These are phyloP conservation scores for Phytophthora pini DNA, from an alignment of 352 stramenopile species.

Conservation along the genomic window DNA sequence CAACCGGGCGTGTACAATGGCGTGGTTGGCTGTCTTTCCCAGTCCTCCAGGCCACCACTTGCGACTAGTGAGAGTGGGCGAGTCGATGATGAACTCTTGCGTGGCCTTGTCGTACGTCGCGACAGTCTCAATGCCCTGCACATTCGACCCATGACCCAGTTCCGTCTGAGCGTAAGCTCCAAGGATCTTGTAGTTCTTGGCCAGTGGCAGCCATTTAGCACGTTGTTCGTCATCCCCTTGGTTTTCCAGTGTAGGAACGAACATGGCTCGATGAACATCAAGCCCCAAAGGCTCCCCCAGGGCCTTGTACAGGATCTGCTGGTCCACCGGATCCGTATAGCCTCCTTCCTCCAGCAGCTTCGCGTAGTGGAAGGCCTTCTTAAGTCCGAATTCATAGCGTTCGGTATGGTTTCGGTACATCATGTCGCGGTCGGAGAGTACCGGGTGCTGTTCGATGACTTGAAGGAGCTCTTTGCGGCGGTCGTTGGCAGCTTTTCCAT, in stretches of 20 bases:
- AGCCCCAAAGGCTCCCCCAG: slow-evolving; percentile 27
- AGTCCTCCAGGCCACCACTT: slow-evolving; percentile 95
- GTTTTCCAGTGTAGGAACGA: slow-evolving; percentile 38
- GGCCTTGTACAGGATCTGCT: slow-evolving; percentile 32
- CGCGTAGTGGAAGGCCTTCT: slow-evolving; percentile 36
- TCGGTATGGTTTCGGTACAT: slow-evolving; percentile 40
- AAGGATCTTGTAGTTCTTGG: slow-evolving; percentile 35
- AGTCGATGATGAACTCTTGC: slow-evolving; percentile 95
- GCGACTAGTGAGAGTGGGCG: slow-evolving; percentile 92
- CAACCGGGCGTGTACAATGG: slow-evolving; percentile 38
- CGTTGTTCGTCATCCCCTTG: slow-evolving; percentile 32
- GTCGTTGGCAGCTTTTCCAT: slow-evolving; percentile 19
- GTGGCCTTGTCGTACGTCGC: slow-evolving; percentile 71
- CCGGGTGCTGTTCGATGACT: slow-evolving; percentile 30
- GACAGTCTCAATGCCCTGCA: slow-evolving; percentile 40
- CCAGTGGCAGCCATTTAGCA: slow-evolving; percentile 34
- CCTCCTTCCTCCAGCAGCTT: slow-evolving; percentile 26
- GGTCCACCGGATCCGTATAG: slow-evolving; percentile 24
- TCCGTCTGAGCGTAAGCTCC: slow-evolving; percentile 42
- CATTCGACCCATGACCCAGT: slow-evolving; percentile 42
- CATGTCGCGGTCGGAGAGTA: slow-evolving; percentile 39
- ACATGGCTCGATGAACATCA: slow-evolving; percentile 36
- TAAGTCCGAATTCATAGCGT: slow-evolving; percentile 35
- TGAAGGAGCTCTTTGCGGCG: slow-evolving; percentile 28
- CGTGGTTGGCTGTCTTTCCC: slow-evolving; percentile 44